phyloP scores from a whole-genome alignment of 169 alveolate genomes.

The Eimeria acervulina region DNA sequence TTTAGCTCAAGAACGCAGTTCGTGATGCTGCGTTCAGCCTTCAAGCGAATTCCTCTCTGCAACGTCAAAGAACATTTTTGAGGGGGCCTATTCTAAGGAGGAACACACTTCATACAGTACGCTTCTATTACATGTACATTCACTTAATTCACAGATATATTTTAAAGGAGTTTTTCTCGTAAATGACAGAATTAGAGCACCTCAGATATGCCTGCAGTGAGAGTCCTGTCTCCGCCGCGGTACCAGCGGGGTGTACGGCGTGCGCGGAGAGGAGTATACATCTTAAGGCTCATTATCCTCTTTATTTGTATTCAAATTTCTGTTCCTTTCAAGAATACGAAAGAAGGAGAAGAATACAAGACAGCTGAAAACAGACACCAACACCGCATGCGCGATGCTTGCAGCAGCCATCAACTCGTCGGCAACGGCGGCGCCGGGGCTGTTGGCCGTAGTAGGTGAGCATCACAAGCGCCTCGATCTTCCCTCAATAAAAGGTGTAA shows the following conservation, averaged over 20 bases:
- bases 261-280: not conserved
- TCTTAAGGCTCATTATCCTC: not conserved
- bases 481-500: not conserved
- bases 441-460: conserved; percentile 17
- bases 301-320: not conserved
- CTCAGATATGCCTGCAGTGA: not conserved
- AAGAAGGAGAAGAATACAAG: not conserved
- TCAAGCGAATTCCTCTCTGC: no score
- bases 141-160: not conserved
- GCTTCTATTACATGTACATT: not conserved
- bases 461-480: not conserved
- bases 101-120: not conserved
- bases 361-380: not conserved
- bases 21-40: no score
- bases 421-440: conserved; percentile 67
- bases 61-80: no score
- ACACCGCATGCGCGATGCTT: not conserved
- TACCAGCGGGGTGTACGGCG: not conserved
- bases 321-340: not conserved
- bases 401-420: not conserved
- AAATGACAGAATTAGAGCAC: not conserved
- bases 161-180: not conserved
- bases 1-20: no score
- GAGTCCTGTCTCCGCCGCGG: conserved; percentile 6
- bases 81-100: not conserved